Evolutionary conservation across 495 filamentous ascomycete species (phyloP), one percentile per base, ranked within the genome.

Genomic region (Alectoria sarmentosa): DNA sequence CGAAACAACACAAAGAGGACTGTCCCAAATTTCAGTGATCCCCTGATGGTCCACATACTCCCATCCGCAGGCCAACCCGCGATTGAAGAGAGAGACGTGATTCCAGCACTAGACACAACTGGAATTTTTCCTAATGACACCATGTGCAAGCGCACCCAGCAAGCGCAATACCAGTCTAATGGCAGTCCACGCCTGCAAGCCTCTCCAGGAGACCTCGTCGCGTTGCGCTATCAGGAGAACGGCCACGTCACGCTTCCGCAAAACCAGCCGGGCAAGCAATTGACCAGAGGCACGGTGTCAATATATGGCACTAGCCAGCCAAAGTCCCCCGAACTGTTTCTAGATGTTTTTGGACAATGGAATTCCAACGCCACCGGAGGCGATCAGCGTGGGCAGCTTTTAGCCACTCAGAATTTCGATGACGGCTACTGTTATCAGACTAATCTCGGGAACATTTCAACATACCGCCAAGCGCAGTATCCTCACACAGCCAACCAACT

Each of bases 351-450:
- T 70, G 76, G 85, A 36, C 70, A 77, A 15, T 97, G 92, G 92
- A 94, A 82, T 37, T 67, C 76, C 3, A 86, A 89, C 42, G 92
- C 91, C 58, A 88, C 79, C 1, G 91, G 90, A 42, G 91, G 90
- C 17, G 85, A 96, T 69, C 77, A 79, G 46, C 84, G 86, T 36
- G 92, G 92, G 26, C 77, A 78, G 36, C 84, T 96, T 10, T 76
- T 96, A 26, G 84, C 87, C 1, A 85, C 80, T 5, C 83, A 90
- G 57, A 82, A 87, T 72, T 96, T 83, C 73, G 92, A 96, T 71
- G 91, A 96, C 67, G 87, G 86, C 21, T 87, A 86, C 56, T 96
- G 92, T 78, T 88, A 91, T 72, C 88, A 96, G 74, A 70, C 84
- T 68, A 84, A 84, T 63, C 64, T 68, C 2, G 75, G 75, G 39